Evolutionary conservation across 345 rosid genomes (phyloP).

Genomic region (Carallia brachiata): DNA sequence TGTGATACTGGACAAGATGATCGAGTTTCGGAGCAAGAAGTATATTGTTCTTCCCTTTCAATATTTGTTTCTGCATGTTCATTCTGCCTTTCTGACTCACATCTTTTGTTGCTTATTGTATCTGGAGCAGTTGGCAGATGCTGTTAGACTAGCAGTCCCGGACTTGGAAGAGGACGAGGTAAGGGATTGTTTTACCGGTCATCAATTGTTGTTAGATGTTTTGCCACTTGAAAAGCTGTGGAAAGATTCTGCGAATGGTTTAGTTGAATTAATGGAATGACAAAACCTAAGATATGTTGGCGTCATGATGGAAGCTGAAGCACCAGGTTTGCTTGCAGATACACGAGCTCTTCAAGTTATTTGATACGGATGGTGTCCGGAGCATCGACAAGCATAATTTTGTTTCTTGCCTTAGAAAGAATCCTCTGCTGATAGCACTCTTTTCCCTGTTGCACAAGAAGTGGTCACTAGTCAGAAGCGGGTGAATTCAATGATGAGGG

Average conservation of each 20-base stretch:
- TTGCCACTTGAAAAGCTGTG: not conserved
- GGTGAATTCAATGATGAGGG: constrained; percentile 27
- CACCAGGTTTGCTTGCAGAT: constrained; percentile 38
- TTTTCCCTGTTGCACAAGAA: constrained; percentile 38
- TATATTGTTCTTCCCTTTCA: constrained; percentile 24
- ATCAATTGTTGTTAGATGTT: not conserved
- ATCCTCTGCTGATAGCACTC: constrained; percentile 67
- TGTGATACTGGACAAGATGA: constrained; percentile 48
- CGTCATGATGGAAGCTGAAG: not conserved
- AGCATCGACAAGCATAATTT: constrained; percentile 52
- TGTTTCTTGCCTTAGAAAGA: constrained; percentile 53
- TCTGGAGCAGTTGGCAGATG: constrained; percentile 55
- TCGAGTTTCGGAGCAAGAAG: constrained; percentile 57
- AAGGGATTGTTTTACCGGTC: constrained; percentile 9
- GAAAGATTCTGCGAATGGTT: not conserved
- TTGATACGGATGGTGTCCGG: constrained; percentile 60
- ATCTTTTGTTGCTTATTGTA: constrained; percentile 13
- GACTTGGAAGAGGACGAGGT: constrained; percentile 61
- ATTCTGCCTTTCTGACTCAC: constrained; percentile 15
- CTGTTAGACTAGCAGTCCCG: constrained; percentile 49
- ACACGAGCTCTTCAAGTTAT: constrained; percentile 43
- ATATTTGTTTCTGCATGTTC: not conserved
- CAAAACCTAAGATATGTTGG: not conserved
- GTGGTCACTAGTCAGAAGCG: constrained; percentile 20
- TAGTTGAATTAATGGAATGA: not conserved